phyloP scores from a whole-genome alignment of 2,329 filamentous ascomycete genomes.

The Ilyonectria sp. region DNA sequence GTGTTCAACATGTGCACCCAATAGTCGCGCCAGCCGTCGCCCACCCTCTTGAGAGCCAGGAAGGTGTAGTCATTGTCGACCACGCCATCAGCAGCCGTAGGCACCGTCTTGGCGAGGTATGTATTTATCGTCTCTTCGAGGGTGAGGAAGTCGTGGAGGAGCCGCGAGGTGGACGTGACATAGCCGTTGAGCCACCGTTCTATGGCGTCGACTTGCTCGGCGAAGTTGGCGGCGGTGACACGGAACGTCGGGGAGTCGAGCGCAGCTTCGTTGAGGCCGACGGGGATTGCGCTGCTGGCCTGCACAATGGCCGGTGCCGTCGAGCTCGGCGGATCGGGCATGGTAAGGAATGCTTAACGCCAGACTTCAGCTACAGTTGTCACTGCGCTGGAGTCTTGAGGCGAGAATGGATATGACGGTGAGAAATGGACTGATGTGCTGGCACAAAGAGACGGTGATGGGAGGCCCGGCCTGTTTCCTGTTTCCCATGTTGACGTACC shows the following conservation, averaged over 20 bases:
- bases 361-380: slow-evolving; percentile 46
- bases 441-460: slow-evolving; percentile 36
- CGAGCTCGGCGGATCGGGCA: slow-evolving; percentile 40
- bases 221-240: slow-evolving; percentile 87
- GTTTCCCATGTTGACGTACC: slow-evolving; percentile 37
- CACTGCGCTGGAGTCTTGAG: slow-evolving; percentile 45
- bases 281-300: slow-evolving; percentile 68
- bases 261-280: slow-evolving; percentile 92
- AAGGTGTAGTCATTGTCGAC: slow-evolving; percentile 97
- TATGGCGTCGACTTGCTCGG: slow-evolving; percentile 90
- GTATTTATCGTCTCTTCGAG: slow-evolving; percentile 86
- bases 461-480: slow-evolving; percentile 32
- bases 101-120: slow-evolving; percentile 83
- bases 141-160: slow-evolving; percentile 74
- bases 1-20: slow-evolving; percentile 83
- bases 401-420: slow-evolving; percentile 39
- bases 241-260: slow-evolving; percentile 98
- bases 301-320: slow-evolving; percentile 42
- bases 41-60: slow-evolving; percentile 86
- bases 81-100: slow-evolving; percentile 84
- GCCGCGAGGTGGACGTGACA: slow-evolving; percentile 66
- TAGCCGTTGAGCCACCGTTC: slow-evolving; percentile 90
- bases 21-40: slow-evolving; percentile 89
- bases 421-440: slow-evolving; percentile 44
- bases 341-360: slow-evolving; percentile 39